Base-by-base conservation (phyloP, 257 asterid genomes). In the Henckelia pumila region DNA sequence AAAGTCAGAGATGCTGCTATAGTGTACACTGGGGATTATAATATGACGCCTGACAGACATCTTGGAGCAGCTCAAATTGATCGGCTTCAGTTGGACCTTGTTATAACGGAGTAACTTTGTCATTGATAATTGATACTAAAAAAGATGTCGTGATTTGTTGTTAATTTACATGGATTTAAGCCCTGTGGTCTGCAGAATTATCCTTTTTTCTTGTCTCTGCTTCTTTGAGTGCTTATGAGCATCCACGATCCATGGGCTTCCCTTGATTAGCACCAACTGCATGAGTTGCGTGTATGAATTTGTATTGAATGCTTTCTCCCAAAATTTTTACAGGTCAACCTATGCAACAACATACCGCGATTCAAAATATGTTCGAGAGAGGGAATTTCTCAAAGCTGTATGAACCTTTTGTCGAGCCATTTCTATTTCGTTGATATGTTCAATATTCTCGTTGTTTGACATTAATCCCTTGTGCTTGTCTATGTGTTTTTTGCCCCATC, bases 31-130 rank as follows among this genome's bases (percentile, higher is more conserved):
- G 98, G 98, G 25, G 98, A 92, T 70, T 92, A 92, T 76, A 92
- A 92, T 60, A 92, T 89, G 98, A 86, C 89, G 53, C 85, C 98
- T 26, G 98, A 89, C 76, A 83, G 95, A 73, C 98, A 89, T 86
- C 97, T 92, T 73, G 98, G 98, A 68, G 96, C 98, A 68, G 98
- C 98, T 77, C 95, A 88, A 80, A 89, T 89, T 73, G 98, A 92
- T 72, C 81, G 83, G 53, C 72, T 92, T 61, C 91, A 75, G 71
- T 79, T 92, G 77, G 98, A 92, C 76, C 95, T 89, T 64, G 92
- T 92, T 66, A 88, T 92, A 80, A 80, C 98, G 11, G 98, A 92
- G 98, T 91, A 80, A 78, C 87, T 40, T 23, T 37, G 16, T 59
- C 25, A n/a, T n/a, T n/a, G n/a, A n/a, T n/a, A n/a, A 49, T 17